These are phyloP conservation scores for Nitzschia sp. DNA, from an alignment of 108 stramenopile genomes.

Conservation along the genomic window DNA sequence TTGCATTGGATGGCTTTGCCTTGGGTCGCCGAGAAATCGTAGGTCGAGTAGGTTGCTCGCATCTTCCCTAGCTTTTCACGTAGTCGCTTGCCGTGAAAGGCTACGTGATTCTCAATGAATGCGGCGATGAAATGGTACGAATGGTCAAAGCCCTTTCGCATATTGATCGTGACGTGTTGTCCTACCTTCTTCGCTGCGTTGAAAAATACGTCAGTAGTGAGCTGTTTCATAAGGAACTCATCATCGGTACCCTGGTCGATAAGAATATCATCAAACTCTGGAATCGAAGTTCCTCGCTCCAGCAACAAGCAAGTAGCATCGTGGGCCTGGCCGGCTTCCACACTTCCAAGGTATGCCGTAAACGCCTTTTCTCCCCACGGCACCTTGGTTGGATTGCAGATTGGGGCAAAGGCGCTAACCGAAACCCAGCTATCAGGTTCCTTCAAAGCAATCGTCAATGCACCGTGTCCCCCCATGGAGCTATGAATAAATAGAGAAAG, in stretches of 20 bases:
- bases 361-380: constrained; percentile 99
- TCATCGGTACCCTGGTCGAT: constrained; percentile 84
- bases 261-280: constrained; percentile 73
- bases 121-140: constrained; percentile 91
- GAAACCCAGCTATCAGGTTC: constrained; percentile 44
- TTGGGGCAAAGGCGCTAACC: constrained; percentile 95
- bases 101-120: constrained; percentile 88
- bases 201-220: constrained; percentile 60
- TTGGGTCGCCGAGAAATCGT: constrained; percentile 39
- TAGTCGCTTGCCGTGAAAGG: constrained; percentile 82
- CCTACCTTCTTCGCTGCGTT: constrained; percentile 62
- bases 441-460: constrained; percentile 86
- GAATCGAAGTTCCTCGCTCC: constrained; percentile 8
- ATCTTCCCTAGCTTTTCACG: constrained; percentile 32
- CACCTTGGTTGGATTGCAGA: constrained; percentile 87
- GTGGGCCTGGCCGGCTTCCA: constrained; percentile 76
- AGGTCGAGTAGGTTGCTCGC: constrained; percentile 22
- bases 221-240: constrained; percentile 68
- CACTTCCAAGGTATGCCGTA: constrained; percentile 86
- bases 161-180: constrained; percentile 73
- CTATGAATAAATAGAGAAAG: constrained; percentile 9
- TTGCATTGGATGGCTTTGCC: constrained; percentile 73
- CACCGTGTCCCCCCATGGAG: constrained; percentile 86
- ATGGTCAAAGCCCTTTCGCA: constrained; percentile 92
- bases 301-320: constrained; percentile 85